Base-by-base conservation (phyloP, 116 monocot species). In the Papilionanthe hybrid region DNA sequence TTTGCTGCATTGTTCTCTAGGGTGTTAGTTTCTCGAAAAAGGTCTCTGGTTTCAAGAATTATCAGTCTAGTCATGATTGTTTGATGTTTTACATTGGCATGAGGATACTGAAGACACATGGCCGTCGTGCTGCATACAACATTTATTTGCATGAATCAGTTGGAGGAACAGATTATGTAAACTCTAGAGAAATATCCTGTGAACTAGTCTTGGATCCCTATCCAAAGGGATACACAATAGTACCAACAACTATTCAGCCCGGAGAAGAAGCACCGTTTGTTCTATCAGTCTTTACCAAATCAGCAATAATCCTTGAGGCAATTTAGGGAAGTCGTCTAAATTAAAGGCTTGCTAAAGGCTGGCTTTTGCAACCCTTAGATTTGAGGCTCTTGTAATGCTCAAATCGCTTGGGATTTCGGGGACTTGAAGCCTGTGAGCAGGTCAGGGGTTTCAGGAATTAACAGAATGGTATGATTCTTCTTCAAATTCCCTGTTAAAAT, bases 211-310 rank as follows among this genome's bases (percentile, higher is more conserved):
- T 99, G 71, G 99, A 99, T 56, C 99, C 99, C 41, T 91, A 99
- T 86, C 77, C 95, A 1, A 99, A 93, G 80, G 95, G 99, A 47
- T 99, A 99, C 82, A 93, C 99, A 42, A 99, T 99, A 83, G 90
- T 99, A n/a, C 99, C 99, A 8, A 95, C 99, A 25, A 99, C 99
- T 1, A 93, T 99, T 79, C 93, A 99, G 80, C 99, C 99, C 80
- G 95, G 99, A 78, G 99, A 99, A 83, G 99, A 99, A 86, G 99
- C 99, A 20, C 99, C 99, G 47, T 99, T 99, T 90, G 86, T 99
- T 67, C 83, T 99, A 75, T 99, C 99, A 57, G 95, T 99, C 81
- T 99, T 99, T 83, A 93, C 95, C 23, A 95, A 99, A 82, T 89
- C 95, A 72, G 44, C 95, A 2, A 89, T 99, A 65, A 99, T 79